Base-by-base conservation (phyloP, 495 filamentous ascomycete genomes). In the Friedmanniomyces simplex region DNA sequence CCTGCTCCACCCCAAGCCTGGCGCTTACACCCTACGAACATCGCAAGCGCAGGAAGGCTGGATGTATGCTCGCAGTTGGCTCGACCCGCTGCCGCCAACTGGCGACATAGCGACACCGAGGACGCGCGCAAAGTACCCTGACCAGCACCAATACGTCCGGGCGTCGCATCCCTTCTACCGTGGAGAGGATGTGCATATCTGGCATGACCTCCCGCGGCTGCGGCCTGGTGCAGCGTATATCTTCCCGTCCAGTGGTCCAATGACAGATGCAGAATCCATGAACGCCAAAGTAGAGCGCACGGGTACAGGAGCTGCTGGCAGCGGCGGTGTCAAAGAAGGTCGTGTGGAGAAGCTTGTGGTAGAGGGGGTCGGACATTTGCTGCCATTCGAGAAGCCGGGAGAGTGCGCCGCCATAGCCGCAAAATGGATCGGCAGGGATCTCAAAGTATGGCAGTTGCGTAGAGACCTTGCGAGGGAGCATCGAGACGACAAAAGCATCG, bases 211-310 rank as follows among this genome's bases (percentile, higher is more conserved):
- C 2, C 82, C 82, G 0, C 66, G 77, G 54, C 70, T 97, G 30
- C 78, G 84, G 1, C 88, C 90, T 0, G 82, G 81, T n/a, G 83
- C 86, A n/a, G 71, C 95, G 12, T 96, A 89, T 70, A 73, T 96
- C 41, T 89, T 90, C 66, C 56, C 59, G 6, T 57, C 58, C 11
- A 47, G 24, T 4, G 55, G 50, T 14, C 54, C 58, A 13, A 25
- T 43, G 16, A 52, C 49, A 1, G 26, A 37, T 22, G 28, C 22
- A 11, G 25, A 18, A 7, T 8, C 43, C 20, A 49, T 53, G 13
- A 32, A 58, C 22, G 58, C 72, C 18, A 89, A 87, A 68, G 70
- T 88, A 68, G 71, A 74, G 20, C 60, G 69, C 12, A 88, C 86
- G 10, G 86, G 85, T 1, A 63, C 69, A 0, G 86, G 82, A 0